Conservation (phyloP, 768 basidiomycete species). For the Asterophora lycoperdoides region DNA sequence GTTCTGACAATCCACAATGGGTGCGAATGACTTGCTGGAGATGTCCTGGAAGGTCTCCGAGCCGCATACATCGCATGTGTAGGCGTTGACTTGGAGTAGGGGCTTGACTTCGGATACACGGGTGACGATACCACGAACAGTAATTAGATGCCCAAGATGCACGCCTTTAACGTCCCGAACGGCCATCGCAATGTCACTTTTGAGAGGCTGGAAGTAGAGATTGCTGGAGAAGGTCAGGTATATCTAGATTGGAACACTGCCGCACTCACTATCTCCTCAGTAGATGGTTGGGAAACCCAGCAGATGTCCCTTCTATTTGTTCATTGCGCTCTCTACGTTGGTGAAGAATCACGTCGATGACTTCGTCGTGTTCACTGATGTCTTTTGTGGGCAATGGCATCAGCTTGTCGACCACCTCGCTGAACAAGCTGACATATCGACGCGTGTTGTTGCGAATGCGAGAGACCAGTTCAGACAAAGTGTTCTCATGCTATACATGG, state of each 20-base stretch:
- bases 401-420: constrained; percentile 84
- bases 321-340: constrained; percentile 89
- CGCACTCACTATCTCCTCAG: constrained; percentile 88
- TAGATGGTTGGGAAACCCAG: constrained; percentile 86
- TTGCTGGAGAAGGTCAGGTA: constrained; percentile 51
- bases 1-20: constrained; percentile 86
- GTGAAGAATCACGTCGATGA: constrained; percentile 94
- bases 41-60: constrained; percentile 99
- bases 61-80: constrained; percentile 97
- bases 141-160: constrained; percentile 90
- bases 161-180: constrained; percentile 86
- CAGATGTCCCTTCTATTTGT: constrained; percentile 66
- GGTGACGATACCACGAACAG: constrained; percentile 95
- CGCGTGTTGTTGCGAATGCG: constrained; percentile 83
- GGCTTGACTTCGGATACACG: constrained; percentile 99
- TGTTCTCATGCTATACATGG: constrained; percentile 58
- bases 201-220: constrained; percentile 88
- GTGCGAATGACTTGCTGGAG: constrained; percentile 84
- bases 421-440: constrained; percentile 87
- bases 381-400: constrained; percentile 89
- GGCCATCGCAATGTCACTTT: constrained; percentile 72
- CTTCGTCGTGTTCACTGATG: constrained; percentile 87
- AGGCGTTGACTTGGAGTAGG: constrained; percentile 93
- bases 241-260: neutral
- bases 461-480: constrained; percentile 66